A percentile compares a stretch with the other conserved stretches of the same genome.
phyloP scores from a whole-genome alignment of 768 basidiomycete species.

The Sarcodon aspratus region DNA sequence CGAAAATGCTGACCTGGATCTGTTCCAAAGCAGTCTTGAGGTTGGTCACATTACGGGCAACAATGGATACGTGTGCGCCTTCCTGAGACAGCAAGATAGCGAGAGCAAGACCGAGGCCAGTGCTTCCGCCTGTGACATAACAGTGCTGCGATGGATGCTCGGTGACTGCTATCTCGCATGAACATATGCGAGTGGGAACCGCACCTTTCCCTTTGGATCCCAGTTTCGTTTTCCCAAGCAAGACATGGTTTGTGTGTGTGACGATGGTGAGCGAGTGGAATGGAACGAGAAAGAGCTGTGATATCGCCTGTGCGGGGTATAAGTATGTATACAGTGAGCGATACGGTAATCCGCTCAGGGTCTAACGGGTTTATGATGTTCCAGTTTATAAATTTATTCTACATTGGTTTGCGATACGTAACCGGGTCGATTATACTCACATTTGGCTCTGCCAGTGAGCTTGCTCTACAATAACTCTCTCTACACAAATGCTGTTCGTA shows the following conservation, averaged over 20 bases:
- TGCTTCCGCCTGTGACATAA: slow-evolving; percentile 77
- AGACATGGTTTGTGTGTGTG: neutral
- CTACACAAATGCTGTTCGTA: no score
- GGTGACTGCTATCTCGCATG: neutral
- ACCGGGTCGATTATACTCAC: no score
- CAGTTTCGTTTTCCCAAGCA: neutral
- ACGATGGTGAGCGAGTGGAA: no score
- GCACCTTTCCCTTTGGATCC: neutral
- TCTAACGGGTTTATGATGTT: no score
- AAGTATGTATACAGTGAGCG: no score
- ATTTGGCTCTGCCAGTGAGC: no score
- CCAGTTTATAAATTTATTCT: no score
- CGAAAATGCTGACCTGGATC: slow-evolving; percentile 44
- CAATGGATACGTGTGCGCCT: slow-evolving; percentile 80
- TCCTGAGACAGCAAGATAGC: slow-evolving; percentile 50
- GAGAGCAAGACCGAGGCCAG: slow-evolving; percentile 70
- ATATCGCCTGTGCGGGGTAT: no score
- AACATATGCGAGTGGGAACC: neutral
- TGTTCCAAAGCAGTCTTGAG: slow-evolving; percentile 46
- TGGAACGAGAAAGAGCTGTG: no score
- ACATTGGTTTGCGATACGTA: no score
- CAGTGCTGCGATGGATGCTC: slow-evolving; percentile 42
- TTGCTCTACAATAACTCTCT: no score
- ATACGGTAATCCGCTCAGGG: no score
- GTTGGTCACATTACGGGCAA: slow-evolving; percentile 61